phyloP scores from a whole-genome alignment of 2,329 filamentous ascomycete species.

The Diaporthe vexans region DNA sequence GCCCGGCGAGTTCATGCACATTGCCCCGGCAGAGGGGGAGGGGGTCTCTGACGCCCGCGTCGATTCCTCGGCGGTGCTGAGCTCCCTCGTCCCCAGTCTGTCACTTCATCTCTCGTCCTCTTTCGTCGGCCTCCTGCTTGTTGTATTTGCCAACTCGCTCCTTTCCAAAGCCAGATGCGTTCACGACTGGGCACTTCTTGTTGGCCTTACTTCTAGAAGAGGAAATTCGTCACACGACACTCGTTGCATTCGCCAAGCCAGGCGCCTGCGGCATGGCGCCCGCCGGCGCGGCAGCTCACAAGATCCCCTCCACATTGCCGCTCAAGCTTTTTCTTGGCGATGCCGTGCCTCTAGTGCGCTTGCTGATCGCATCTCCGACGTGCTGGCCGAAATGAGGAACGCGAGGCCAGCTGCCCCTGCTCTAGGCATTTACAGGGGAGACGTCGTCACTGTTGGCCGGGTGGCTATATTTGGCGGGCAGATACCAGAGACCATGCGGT shows the following conservation, averaged over 20 bases:
- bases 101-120: not conserved
- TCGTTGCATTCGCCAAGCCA: conserved; percentile 22
- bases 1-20: not conserved
- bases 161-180: not conserved
- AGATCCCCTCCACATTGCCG: conserved; percentile 6
- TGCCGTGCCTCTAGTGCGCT: not conserved
- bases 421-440: not conserved
- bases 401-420: conserved; percentile 10
- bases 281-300: conserved; percentile 4
- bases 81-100: not conserved
- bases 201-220: not conserved
- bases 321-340: conserved; percentile 26
- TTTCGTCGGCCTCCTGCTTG: not conserved
- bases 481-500: not conserved
- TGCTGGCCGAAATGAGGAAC: conserved; percentile 8
- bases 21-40: not conserved
- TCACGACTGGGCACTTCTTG: not conserved
- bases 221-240: conserved; percentile 11
- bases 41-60: no score
- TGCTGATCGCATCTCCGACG: conserved; percentile 3
- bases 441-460: not conserved
- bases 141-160: not conserved
- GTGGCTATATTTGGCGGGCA: conserved; percentile 15
- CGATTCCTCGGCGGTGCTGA: not conserved
- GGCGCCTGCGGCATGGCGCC: conserved; percentile 10